phyloP scores from a whole-genome alignment of 2,329 filamentous ascomycete species.

The Xylaria sp. region DNA sequence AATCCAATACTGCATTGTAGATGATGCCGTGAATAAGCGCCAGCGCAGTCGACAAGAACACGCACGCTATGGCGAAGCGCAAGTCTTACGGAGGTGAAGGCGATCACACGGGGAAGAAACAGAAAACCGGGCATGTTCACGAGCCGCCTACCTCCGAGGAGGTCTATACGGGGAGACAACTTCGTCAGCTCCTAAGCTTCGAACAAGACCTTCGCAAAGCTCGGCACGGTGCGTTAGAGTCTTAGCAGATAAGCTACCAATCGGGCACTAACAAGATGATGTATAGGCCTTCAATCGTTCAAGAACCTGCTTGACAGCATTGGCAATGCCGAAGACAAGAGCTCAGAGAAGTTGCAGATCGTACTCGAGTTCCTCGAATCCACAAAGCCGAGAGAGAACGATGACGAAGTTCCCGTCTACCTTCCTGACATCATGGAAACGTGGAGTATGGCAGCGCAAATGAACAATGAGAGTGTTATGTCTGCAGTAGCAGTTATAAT shows the following conservation, averaged over 20 bases:
- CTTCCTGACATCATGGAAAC: constrained; percentile 82
- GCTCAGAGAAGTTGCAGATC: constrained; percentile 57
- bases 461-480: constrained; percentile 78
- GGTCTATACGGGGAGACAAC: constrained; percentile 65
- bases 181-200: constrained; percentile 70
- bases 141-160: constrained; percentile 63
- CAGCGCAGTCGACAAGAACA: constrained; percentile 6
- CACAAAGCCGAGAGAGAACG: constrained; percentile 52
- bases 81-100: constrained; percentile 36
- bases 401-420: constrained; percentile 63
- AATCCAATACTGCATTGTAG: not conserved
- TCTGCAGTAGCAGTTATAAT: constrained; percentile 81
- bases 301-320: constrained; percentile 69
- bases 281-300: constrained; percentile 69
- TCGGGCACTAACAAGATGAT: constrained; percentile 1
- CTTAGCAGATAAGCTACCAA: not conserved
- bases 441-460: constrained; percentile 81
- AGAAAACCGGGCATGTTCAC: constrained; percentile 53
- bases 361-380: constrained; percentile 69
- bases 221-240: constrained; percentile 59
- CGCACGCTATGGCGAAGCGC: constrained; percentile 34
- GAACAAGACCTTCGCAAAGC: constrained; percentile 69
- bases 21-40: constrained; percentile 20
- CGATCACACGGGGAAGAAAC: constrained; percentile 54
- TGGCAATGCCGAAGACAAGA: constrained; percentile 52